Percentiles rank a stretch among this genome's conserved stretches.
Evolutionary conservation across 2,329 filamentous ascomycete genomes (phyloP).

Genomic region (Pseudonectria foliicola): DNA sequence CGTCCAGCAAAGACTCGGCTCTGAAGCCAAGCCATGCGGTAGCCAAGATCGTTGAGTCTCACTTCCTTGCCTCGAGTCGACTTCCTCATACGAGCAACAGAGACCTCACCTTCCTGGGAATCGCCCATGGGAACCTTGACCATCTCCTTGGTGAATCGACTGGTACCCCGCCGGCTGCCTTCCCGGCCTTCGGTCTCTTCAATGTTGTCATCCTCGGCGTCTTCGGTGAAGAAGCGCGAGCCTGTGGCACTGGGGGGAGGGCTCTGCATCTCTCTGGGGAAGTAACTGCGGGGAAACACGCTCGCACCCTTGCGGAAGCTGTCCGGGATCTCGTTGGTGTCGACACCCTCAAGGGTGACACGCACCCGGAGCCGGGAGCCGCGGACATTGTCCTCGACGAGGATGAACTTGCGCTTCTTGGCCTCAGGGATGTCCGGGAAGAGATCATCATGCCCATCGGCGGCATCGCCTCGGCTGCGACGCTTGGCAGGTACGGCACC

Average conservation of each 20-base stretch:
- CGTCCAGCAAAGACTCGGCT: constrained; percentile 83
- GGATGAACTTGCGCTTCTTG: constrained; percentile 92
- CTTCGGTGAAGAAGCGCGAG: constrained; percentile 67
- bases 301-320: constrained; percentile 86
- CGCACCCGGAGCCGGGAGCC: constrained; percentile 78
- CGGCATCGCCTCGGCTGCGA: constrained; percentile 35
- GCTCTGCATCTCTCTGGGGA: constrained; percentile 86
- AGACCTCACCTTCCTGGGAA: constrained; percentile 64
- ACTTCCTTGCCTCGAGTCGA: constrained; percentile 71
- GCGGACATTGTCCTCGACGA: constrained; percentile 83
- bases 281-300: constrained; percentile 87
- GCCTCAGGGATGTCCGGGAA: constrained; percentile 85
- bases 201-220: constrained; percentile 47
- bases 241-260: constrained; percentile 70
- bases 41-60: constrained; percentile 86
- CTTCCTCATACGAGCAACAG: constrained; percentile 67
- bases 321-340: constrained; percentile 93
- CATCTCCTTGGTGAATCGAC: constrained; percentile 31
- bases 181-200: constrained; percentile 44
- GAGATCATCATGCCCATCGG: constrained; percentile 59
- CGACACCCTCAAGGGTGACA: constrained; percentile 85
- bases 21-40: constrained; percentile 95
- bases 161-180: constrained; percentile 28
- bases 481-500: constrained; percentile 30
- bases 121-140: constrained; percentile 59